Evolutionary conservation across 1,139 yeast genomes (phyloP).

Genomic region (Groenewaldozyma sp.): DNA sequence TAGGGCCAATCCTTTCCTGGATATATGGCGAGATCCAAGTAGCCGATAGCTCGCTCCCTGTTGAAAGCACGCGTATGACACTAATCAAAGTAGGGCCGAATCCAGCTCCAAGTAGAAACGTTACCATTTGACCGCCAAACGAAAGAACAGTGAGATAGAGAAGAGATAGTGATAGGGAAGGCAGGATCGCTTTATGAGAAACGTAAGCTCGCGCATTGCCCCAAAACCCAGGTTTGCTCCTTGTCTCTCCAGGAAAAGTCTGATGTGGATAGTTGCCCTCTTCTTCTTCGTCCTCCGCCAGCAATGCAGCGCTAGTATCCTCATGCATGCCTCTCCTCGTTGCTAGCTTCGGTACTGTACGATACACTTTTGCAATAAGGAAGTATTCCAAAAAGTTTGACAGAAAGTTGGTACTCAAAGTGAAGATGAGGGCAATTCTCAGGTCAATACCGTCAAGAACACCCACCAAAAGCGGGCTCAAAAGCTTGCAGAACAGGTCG

Average conservation of each 20-base stretch:
- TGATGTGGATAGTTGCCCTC: not conserved
- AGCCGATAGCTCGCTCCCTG: slow-evolving; percentile 26
- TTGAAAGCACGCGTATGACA: slow-evolving; percentile 24
- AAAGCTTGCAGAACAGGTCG: slow-evolving; percentile 31
- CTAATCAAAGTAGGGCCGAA: slow-evolving; percentile 26
- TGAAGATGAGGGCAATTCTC: slow-evolving; percentile 18
- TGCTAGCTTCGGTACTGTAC: slow-evolving; percentile 22
- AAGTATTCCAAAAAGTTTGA: slow-evolving; percentile 28
- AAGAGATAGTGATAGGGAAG: slow-evolving; percentile 34
- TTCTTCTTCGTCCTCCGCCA: slow-evolving; percentile 4
- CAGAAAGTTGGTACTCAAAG: slow-evolving; percentile 24
- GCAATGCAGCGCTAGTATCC: not conserved
- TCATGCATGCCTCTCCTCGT: not conserved
- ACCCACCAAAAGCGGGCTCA: slow-evolving; percentile 30
- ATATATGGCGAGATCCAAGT: slow-evolving; percentile 26
- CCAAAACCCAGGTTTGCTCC: not conserved
- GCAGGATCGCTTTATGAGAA: slow-evolving; percentile 41
- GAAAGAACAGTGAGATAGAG: slow-evolving; percentile 31
- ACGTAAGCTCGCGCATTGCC: slow-evolving; percentile 33
- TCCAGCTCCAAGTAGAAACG: slow-evolving; percentile 26
- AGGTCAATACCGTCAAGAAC: slow-evolving; percentile 13
- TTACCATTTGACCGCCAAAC: slow-evolving; percentile 30
- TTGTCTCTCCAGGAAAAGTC: not conserved
- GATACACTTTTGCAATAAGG: slow-evolving; percentile 28
- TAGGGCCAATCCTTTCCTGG: slow-evolving; percentile 21